Conservation (phyloP, 2,329 filamentous ascomycete species). For the Orbilia javanica region DNA sequence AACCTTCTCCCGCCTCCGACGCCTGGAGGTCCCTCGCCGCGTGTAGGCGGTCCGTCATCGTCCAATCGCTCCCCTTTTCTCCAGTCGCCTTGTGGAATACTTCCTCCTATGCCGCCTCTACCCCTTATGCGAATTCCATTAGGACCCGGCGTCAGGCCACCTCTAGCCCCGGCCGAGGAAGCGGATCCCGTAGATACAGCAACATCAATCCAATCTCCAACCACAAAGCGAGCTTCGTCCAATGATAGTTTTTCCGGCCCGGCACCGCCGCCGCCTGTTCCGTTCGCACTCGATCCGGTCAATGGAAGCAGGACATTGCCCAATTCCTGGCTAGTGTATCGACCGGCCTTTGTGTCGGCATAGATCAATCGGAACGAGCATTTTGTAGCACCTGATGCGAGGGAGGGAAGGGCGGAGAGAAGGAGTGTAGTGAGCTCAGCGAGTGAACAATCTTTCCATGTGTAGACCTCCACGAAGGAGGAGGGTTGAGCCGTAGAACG, state of each 20-base stretch:
- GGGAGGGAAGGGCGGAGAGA: conserved; percentile 74
- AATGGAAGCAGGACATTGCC: conserved; percentile 73
- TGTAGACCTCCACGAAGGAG: conserved; percentile 82
- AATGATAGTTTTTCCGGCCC: conserved; percentile 75
- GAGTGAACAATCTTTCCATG: conserved; percentile 84
- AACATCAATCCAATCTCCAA: conserved; percentile 88
- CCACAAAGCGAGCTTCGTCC: conserved; percentile 81
- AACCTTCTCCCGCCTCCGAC: conserved; percentile 36
- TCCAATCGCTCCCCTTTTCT: conserved; percentile 52
- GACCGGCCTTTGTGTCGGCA: conserved; percentile 74
- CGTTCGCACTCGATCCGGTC: conserved; percentile 71
- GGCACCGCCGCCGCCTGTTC: conserved; percentile 65
- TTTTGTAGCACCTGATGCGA: conserved; percentile 82
- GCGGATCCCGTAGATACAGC: conserved; percentile 66
- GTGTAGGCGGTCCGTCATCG: conserved; percentile 37
- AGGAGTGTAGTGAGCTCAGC: conserved; percentile 84
- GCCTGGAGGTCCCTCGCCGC: conserved; percentile 26
- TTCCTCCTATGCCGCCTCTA: conserved; percentile 41
- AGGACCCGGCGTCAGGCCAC: conserved; percentile 8
- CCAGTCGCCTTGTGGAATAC: conserved; percentile 47
- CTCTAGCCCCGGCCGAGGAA: conserved; percentile 29
- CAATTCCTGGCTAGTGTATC: conserved; percentile 82
- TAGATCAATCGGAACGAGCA: conserved; percentile 90
- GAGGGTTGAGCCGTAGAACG: conserved; percentile 71
- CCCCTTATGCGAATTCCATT: conserved; percentile 54